These are phyloP conservation scores for Tubosaeta sp. DNA, from an alignment of 768 basidiomycete genomes.

Conservation along the genomic window DNA sequence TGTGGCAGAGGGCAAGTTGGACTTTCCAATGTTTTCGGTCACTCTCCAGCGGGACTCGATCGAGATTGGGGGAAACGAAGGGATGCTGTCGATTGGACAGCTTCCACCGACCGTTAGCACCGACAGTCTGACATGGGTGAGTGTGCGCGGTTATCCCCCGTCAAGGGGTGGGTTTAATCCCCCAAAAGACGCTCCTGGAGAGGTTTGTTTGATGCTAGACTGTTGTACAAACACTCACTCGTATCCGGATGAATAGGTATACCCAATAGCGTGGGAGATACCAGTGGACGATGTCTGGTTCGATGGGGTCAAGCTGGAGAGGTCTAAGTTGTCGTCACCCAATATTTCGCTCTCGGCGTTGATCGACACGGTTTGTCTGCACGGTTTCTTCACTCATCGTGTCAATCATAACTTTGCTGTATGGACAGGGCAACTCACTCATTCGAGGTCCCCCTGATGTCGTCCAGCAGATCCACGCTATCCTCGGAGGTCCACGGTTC, in stretches of 20 bases:
- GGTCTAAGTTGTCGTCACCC: constrained; percentile 46
- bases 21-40: constrained; percentile 49
- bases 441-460: constrained; percentile 72
- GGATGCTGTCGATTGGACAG: constrained; percentile 62
- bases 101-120: constrained; percentile 49
- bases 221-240: constrained; percentile 2
- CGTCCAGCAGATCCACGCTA: constrained; percentile 42
- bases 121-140: constrained; percentile 60
- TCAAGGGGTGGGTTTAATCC: constrained; percentile 51
- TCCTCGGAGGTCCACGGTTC: constrained; percentile 45
- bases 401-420: neutral
- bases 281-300: constrained; percentile 68
- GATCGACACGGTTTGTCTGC: constrained; percentile 57
- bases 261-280: constrained; percentile 71
- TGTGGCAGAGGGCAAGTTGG: constrained; percentile 34
- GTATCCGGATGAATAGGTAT: constrained; percentile 34
- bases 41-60: constrained; percentile 67
- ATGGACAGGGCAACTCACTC: constrained; percentile 64
- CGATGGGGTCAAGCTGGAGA: constrained; percentile 57
- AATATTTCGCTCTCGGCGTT: constrained; percentile 57
- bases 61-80: constrained; percentile 64
- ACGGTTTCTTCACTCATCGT: neutral
- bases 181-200: constrained; percentile 52
- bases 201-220: constrained; percentile 39
- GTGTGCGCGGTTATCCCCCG: constrained; percentile 51